Base-by-base conservation (phyloP, 73 alveolate genomes). In the Paramecium tetraurelia region DNA sequence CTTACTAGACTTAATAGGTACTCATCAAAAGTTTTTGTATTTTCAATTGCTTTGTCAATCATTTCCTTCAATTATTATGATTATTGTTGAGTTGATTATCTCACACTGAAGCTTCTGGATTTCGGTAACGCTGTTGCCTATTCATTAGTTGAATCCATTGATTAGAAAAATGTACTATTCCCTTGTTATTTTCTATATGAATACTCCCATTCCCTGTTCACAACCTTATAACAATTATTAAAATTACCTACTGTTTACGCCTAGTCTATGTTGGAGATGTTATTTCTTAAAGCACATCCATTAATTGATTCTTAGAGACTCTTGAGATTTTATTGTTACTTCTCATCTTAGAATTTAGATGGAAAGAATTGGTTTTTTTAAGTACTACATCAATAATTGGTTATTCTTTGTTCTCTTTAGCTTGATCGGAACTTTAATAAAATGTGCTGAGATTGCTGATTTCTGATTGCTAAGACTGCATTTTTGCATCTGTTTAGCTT, bases 391-490 rank as follows among this genome's bases (percentile, higher is more conserved):
- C 84, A 63, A 31, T 63, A 33, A 31, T 31, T 63, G 84, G 84
- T 33, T 31, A 63, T 63, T 31, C 35, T 27, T 63, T 31, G 14
- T 31, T 63, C 12, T 63, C 46, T 48, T 63, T 63, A 7, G 84
- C 50, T 63, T 63, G 21, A 53, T 63, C 84, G 9, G 48, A 63
- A 63, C 84, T 63, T 33, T 63, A 63, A 63, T 63, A 63, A 63
- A 63, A 63, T 63, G 84, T 63, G 12, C 84, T 63, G 12, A 63
- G 84, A 63, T 63, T 63, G 84, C 84, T 63, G 16, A 63, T 63
- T 63, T 63, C 84, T 63, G 84, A 63, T 63, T 63, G 12, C 14
- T 63, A 14, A 31, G 84, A 63, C 12, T 63, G 46, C 84, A 63
- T 63, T 7, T 63, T 63, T 31, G 84, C 84, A 27, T 63, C 84